phyloP scores from a whole-genome alignment of 129 eudicot genomes.

The Centrapalus pauciflorus region DNA sequence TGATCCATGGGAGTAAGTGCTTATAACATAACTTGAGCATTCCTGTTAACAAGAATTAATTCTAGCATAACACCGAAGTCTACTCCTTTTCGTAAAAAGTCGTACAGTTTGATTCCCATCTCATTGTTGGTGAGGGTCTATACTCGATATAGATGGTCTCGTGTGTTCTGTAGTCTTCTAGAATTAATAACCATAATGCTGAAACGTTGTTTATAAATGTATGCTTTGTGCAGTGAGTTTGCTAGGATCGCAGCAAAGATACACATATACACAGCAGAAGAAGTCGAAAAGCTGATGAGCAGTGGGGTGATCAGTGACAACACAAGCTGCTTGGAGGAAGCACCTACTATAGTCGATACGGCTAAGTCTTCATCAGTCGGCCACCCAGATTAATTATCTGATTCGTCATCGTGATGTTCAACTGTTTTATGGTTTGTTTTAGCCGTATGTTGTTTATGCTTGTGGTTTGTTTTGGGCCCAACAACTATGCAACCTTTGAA shows the following conservation, averaged over 20 bases:
- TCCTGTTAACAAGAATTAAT: background rate
- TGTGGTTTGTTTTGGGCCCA: background rate
- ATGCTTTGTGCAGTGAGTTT: slow-evolving; percentile 71
- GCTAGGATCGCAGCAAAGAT: slow-evolving; percentile 71
- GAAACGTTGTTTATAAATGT: slow-evolving; percentile 9
- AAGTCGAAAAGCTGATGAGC: slow-evolving; percentile 79
- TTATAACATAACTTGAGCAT: background rate
- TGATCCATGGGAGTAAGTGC: slow-evolving; percentile 87
- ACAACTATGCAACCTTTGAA: slow-evolving; percentile 19
- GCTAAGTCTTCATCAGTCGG: slow-evolving; percentile 67
- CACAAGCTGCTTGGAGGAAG: slow-evolving; percentile 89
- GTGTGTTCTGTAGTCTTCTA: background rate
- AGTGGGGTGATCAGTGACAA: slow-evolving; percentile 70
- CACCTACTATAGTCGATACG: slow-evolving; percentile 56
- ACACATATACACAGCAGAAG: slow-evolving; percentile 82
- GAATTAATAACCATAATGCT: background rate
- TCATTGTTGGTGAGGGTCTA: no score
- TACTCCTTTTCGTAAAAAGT: no score
- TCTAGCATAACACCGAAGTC: no score
- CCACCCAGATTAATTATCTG: slow-evolving; percentile 27
- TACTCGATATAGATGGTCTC: no score
- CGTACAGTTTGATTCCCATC: no score
- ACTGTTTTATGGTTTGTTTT: slow-evolving; percentile 9
- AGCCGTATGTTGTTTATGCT: background rate
- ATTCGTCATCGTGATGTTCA: background rate